Percentiles rank a stretch among this genome's conserved stretches.
These are phyloP conservation scores for Hysterium pulicare DNA, from an alignment of 2,329 filamentous ascomycete species.

Conservation along the genomic window DNA sequence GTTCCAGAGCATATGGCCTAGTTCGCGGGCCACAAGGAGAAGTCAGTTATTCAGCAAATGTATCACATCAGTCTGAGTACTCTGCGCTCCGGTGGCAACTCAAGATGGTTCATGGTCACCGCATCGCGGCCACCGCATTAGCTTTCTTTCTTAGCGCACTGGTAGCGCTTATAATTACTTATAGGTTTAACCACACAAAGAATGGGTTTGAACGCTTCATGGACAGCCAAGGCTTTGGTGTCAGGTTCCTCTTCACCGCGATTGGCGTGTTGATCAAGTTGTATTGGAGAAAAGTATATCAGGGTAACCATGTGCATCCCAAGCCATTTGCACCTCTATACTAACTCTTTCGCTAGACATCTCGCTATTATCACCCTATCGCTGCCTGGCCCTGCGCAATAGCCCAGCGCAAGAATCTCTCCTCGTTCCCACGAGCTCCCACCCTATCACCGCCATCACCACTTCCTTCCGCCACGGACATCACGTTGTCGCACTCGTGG, in stretches of 20 bases:
- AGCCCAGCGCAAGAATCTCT: slow-evolving; percentile 6
- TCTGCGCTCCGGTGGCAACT: too few relatives aligned
- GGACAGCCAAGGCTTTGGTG: slow-evolving; percentile 9
- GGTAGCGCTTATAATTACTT: too few relatives aligned
- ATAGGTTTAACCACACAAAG: slow-evolving; percentile 1
- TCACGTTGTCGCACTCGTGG: slow-evolving; percentile 1
- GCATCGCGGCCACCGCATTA: too few relatives aligned
- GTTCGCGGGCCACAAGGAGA: too few relatives aligned
- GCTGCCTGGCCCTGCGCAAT: slow-evolving; percentile 1
- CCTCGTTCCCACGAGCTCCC: slow-evolving; percentile 4
- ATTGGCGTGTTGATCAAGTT: slow-evolving; percentile 5
- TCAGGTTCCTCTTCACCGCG: slow-evolving; percentile 7
- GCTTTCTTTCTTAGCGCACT: too few relatives aligned
- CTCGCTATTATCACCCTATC: slow-evolving; percentile 6
- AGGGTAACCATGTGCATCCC: slow-evolving; percentile 6
- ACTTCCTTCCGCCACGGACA: neutral
- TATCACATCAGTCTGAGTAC: too few relatives aligned
- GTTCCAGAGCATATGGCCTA: too few relatives aligned
- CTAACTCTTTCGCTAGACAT: too few relatives aligned
- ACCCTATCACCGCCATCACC: neutral
- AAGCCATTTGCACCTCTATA: too few relatives aligned
- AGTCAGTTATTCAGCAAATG: too few relatives aligned
- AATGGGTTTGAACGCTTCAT: slow-evolving; percentile 9
- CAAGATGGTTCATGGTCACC: too few relatives aligned
- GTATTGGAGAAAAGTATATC: slow-evolving; percentile 6